A percentile compares a stretch with the other conserved stretches of the same genome.
Evolutionary conservation across 441 rosid species (phyloP).

Genomic region (Corymbia calophylla): DNA sequence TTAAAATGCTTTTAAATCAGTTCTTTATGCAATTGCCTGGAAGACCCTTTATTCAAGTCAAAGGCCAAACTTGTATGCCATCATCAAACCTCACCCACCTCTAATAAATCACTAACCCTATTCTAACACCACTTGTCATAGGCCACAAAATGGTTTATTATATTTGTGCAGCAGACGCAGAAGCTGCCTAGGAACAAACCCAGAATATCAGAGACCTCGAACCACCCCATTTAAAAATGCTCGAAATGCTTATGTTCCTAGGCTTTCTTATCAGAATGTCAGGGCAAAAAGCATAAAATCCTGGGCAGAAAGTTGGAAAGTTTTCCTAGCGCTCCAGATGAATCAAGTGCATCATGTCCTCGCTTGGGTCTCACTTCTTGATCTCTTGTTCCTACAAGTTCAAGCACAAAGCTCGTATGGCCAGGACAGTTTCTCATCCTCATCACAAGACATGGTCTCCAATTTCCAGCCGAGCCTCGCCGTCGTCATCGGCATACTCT

Average conservation of each 20-base stretch:
- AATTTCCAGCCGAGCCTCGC: slow-evolving; percentile 70
- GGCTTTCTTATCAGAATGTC: slow-evolving; percentile 1
- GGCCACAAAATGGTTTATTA: neutral
- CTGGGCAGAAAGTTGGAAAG: neutral
- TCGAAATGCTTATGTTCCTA: neutral
- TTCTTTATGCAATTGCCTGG: neutral
- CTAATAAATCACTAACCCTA: slow-evolving; percentile 12
- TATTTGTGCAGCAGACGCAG: slow-evolving; percentile 1
- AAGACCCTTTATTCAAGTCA: slow-evolving; percentile 5
- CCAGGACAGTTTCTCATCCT: neutral
- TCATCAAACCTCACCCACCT: slow-evolving; percentile 7
- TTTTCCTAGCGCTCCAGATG: slow-evolving; percentile 18
- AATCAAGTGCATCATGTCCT: slow-evolving; percentile 6
- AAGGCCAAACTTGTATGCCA: neutral
- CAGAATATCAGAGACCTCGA: neutral
- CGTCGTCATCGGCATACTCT: slow-evolving; percentile 63
- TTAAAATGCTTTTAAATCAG: neutral
- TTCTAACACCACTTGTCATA: neutral
- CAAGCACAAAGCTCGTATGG: slow-evolving; percentile 24
- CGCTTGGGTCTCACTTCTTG: neutral
- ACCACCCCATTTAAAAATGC: neutral
- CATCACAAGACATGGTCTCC: slow-evolving; percentile 21
- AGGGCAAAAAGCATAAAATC: neutral
- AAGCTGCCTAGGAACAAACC: neutral
- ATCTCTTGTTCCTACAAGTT: slow-evolving; percentile 8